Evolutionary conservation across 2,329 filamentous ascomycete genomes (phyloP).

Genomic region (Talaromyces sp.): DNA sequence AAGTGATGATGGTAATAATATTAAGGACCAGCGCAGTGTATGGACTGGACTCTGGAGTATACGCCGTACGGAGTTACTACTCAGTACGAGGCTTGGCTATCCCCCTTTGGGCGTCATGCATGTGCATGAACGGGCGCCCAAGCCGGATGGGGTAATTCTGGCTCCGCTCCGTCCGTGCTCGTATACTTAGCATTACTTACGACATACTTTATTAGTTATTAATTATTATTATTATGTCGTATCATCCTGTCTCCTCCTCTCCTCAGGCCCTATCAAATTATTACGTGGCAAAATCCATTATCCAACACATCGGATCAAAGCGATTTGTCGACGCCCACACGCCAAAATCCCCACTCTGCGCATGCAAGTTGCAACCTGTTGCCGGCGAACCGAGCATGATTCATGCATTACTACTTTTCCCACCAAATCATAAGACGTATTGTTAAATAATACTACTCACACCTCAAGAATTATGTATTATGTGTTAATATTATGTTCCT

Average conservation of each 20-base stretch:
- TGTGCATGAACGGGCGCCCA: neutral
- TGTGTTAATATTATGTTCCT: too few relatives aligned
- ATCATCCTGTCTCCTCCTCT: neutral
- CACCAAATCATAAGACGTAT: too few relatives aligned
- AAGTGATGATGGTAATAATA: neutral
- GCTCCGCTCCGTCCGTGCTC: neutral
- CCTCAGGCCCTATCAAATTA: neutral
- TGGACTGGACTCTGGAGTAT: too few relatives aligned
- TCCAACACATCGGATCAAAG: neutral
- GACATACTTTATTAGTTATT: too few relatives aligned
- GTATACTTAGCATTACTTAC: too few relatives aligned
- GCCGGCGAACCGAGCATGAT: neutral
- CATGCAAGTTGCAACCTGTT: neutral
- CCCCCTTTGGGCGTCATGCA: neutral
- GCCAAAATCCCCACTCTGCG: neutral
- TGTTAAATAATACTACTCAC: too few relatives aligned
- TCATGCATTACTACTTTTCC: neutral
- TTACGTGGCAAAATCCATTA: neutral
- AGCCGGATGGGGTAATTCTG: neutral
- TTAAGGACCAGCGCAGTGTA: too few relatives aligned
- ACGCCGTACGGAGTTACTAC: neutral
- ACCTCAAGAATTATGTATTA: too few relatives aligned
- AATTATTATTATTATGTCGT: too few relatives aligned
- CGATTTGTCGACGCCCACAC: neutral
- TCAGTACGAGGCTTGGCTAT: too few relatives aligned